Conservation (phyloP, 192 early-diverging fungal species). For the Rhizophagus prolifer region DNA sequence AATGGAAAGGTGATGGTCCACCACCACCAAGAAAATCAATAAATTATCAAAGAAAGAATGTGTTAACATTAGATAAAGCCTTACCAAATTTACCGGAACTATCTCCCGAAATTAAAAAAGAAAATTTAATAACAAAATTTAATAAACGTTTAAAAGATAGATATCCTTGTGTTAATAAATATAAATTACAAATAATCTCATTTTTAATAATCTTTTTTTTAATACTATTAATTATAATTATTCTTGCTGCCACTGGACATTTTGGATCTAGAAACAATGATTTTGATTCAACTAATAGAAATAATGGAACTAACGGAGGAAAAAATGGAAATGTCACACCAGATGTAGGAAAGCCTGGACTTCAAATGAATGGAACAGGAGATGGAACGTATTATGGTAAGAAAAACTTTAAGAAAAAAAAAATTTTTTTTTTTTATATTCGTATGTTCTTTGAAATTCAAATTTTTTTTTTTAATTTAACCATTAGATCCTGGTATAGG, state of each 20-base stretch:
- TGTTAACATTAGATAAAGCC: not conserved
- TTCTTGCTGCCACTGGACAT: not conserved
- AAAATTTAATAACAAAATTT: not conserved
- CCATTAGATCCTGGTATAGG: conserved; percentile 5
- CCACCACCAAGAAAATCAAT: conserved; percentile 1
- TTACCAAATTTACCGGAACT: conserved; percentile 1
- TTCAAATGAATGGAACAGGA: not conserved
- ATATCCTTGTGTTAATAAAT: not conserved
- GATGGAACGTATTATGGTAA: conserved; percentile 9
- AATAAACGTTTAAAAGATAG: conserved; percentile 4
- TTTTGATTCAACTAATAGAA: no score
- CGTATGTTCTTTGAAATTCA: not conserved
- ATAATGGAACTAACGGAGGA: no score
- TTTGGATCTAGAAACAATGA: not conserved
- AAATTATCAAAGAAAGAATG: not conserved
- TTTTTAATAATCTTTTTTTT: not conserved
- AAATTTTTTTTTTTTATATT: not conserved
- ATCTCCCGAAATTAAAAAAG: not conserved
- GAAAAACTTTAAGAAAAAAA: not conserved
- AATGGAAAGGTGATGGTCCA: conserved; percentile 8
- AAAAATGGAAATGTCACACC: no score
- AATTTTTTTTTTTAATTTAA: not conserved
- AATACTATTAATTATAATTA: conserved; percentile 4
- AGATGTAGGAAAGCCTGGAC: not conserved
- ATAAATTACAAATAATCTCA: not conserved